Conservation (phyloP, 495 filamentous ascomycete genomes). For the Hypomontagnella submonticulosa region DNA sequence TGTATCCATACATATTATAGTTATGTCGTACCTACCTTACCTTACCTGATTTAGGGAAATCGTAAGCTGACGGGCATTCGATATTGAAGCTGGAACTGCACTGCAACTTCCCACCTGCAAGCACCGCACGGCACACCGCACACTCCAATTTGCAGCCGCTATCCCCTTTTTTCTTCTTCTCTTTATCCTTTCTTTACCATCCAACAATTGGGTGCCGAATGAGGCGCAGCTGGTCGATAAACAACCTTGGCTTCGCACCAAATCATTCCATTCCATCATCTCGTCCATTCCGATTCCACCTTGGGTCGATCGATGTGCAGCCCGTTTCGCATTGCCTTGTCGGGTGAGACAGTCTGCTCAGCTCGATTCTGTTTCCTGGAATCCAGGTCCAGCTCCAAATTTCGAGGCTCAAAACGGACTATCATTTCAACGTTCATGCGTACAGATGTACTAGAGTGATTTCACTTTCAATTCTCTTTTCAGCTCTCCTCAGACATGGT, state of each 20-base stretch:
- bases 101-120: slow-evolving; percentile 28
- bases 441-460: slow-evolving; percentile 27
- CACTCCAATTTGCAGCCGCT: slow-evolving; percentile 24
- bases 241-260: slow-evolving; percentile 10
- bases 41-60: neutral
- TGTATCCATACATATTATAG: too few relatives aligned
- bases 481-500: slow-evolving; percentile 23
- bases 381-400: neutral
- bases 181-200: neutral
- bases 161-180: slow-evolving; percentile 10
- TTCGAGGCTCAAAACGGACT: slow-evolving; percentile 4
- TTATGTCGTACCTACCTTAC: neutral
- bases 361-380: neutral
- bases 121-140: slow-evolving; percentile 19
- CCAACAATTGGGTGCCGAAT: slow-evolving; percentile 14
- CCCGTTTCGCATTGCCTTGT: slow-evolving; percentile 14
- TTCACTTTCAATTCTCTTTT: slow-evolving; percentile 30
- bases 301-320: slow-evolving; percentile 18
- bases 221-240: slow-evolving; percentile 30
- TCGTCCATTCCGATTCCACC: slow-evolving; percentile 22
- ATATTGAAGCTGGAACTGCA: slow-evolving; percentile 1
- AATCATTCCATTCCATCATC: slow-evolving; percentile 26
- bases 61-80: too few relatives aligned
- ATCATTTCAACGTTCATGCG: slow-evolving; percentile 5
- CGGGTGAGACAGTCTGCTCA: slow-evolving; percentile 1